Conservation (phyloP, 164 flowering plant genomes). For the Sextonia rubra region DNA sequence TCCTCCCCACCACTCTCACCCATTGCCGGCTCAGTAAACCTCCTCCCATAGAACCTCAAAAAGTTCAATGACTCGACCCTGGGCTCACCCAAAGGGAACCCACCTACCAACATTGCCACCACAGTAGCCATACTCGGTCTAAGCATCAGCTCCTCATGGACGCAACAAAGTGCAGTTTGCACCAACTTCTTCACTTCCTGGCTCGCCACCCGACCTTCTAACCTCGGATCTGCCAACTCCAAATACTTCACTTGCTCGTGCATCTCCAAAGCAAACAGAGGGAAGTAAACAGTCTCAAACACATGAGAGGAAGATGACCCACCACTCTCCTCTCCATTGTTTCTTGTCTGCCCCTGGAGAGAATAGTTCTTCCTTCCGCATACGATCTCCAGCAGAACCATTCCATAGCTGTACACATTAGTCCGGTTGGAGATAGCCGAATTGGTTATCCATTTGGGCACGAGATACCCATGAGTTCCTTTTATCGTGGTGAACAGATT, state of each 20-base stretch:
- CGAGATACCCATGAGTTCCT: constrained; percentile 91
- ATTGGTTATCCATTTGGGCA: constrained; percentile 96
- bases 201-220: constrained; percentile 54
- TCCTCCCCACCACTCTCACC: background rate
- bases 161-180: constrained; percentile 78
- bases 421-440: constrained; percentile 79
- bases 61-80: constrained; percentile 18
- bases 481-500: constrained; percentile 82
- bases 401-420: constrained; percentile 91
- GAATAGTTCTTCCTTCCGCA: constrained; percentile 78
- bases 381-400: constrained; percentile 81
- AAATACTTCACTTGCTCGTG: constrained; percentile 69
- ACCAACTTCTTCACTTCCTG: constrained; percentile 72
- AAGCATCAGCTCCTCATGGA: constrained; percentile 73
- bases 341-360: background rate
- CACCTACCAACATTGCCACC: constrained; percentile 72
- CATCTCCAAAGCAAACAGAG: constrained; percentile 75
- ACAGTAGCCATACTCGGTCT: constrained; percentile 75
- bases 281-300: constrained; percentile 60
- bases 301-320: constrained; percentile 22
- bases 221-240: constrained; percentile 72
- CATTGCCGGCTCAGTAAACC: constrained; percentile 7
- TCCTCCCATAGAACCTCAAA: constrained; percentile 16
- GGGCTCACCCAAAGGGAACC: constrained; percentile 7
- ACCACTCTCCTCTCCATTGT: constrained; percentile 9